Evolutionary conservation across 805 yeast species (phyloP), one percentile per base, ranked within the genome.

Genomic region (Candida taoyuanica): DNA sequence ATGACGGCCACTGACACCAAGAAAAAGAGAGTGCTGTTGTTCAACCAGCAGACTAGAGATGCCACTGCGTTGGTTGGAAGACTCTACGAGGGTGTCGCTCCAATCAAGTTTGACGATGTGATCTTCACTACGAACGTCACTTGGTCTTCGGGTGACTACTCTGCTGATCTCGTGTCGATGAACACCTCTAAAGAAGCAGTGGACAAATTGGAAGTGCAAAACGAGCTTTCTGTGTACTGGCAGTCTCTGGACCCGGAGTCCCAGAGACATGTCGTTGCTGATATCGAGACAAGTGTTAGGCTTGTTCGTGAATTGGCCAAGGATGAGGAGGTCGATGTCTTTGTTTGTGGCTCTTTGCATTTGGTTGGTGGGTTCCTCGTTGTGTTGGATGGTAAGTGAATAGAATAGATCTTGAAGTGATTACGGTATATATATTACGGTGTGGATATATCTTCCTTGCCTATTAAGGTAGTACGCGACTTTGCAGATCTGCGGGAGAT

Each of bases 21-120:
- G n/a, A 55, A 57, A 21, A 49, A 55, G 19, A 49, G 50, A 45
- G 74, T 87, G 7, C 68, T 93, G 16, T 60, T 93, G 6, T 93
- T 94, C 68, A 93, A 93, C 59, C 99, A 93, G 61, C 99, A 93
- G 60, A 85, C 89, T 14, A 73, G 98, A 53, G 96, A 89, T 46
- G 88, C 89, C 5, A 70, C 69, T 17, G 74, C 74, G 4, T 68
- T 91, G 27, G 71, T 87, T 15, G 64, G 65, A 15, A 66, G 68
- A 37, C 65, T 93, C 18, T 65, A 73, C 53, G 54, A 68, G 2
- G 63, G 64, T 3, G 62, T 74, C 13, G 55, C 61, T 14, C 56
- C 60, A 1, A 56, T 76, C 9, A 58, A 58, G 15, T 86, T 89
- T 50, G 91, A 85, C 58, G 76, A 81, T 42, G 95, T 76, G 3